A percentile compares a stretch with the other conserved stretches of the same genome.
phyloP scores from a whole-genome alignment of 2,329 filamentous ascomycete genomes.

The Aspergillus oerlinghausenensis region DNA sequence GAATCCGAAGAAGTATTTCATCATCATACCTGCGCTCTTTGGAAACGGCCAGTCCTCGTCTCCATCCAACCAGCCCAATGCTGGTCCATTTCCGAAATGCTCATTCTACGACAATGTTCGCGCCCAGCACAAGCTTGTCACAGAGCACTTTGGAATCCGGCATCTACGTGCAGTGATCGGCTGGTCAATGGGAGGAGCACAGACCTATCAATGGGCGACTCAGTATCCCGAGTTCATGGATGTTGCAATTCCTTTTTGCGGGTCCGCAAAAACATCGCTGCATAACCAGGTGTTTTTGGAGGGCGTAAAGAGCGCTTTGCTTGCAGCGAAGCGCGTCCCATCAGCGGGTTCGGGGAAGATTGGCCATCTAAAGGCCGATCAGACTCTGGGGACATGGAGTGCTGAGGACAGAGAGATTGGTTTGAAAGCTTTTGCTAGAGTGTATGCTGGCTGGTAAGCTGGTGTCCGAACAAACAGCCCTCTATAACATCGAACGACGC shows the following conservation, averaged over 20 bases:
- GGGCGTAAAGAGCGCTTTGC: conserved; percentile 57
- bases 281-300: conserved; percentile 68
- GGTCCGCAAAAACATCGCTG: conserved; percentile 57
- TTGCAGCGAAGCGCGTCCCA: conserved; percentile 52
- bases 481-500: not conserved
- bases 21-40: conserved; percentile 64
- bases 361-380: conserved; percentile 35
- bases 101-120: conserved; percentile 66
- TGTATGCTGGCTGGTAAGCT: conserved; percentile 65
- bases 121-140: conserved; percentile 63
- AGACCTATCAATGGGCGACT: conserved; percentile 61
- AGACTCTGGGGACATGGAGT: conserved; percentile 48
- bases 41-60: conserved; percentile 66
- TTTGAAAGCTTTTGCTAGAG: conserved; percentile 67
- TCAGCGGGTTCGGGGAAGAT: conserved; percentile 51
- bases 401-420: conserved; percentile 51
- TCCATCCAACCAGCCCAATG: conserved; percentile 56
- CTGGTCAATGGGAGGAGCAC: conserved; percentile 68
- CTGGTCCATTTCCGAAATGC: conserved; percentile 58
- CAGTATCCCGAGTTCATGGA: conserved; percentile 64
- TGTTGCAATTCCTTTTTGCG: conserved; percentile 61
- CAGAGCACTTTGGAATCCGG: conserved; percentile 55
- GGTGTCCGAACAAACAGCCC: not conserved
- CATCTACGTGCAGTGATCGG: conserved; percentile 61
- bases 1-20: conserved; percentile 61